Evolutionary conservation across 306 rosid species (phyloP).

Genomic region (Vachellia pachyceras): DNA sequence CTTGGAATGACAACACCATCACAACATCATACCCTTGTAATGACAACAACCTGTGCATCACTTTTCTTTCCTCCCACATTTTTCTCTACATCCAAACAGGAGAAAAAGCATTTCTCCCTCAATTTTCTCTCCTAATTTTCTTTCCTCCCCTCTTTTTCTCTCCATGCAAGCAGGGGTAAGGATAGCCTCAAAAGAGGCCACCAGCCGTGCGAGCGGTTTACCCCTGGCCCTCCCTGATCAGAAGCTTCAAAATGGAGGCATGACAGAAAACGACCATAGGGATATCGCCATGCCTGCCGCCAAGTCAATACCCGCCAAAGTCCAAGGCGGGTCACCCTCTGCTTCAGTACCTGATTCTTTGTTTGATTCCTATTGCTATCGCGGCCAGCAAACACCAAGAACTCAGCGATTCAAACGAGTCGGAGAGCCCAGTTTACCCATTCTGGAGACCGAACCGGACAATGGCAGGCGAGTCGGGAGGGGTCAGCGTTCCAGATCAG

Average conservation of each 20-base stretch:
- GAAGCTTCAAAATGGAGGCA: not conserved
- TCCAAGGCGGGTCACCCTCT: slow-evolving; percentile 21
- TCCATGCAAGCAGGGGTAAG: no score
- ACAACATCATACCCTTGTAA: no score
- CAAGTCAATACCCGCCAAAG: slow-evolving; percentile 20
- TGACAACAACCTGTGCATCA: no score
- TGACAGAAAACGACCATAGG: not conserved
- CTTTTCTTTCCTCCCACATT: no score
- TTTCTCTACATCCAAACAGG: no score
- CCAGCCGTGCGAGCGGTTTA: no score
- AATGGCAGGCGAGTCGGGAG: slow-evolving; percentile 21
- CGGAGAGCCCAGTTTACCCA: slow-evolving; percentile 45
- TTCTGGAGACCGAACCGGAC: slow-evolving; percentile 28
- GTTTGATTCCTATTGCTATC: slow-evolving; percentile 44
- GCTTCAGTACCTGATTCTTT: not conserved
- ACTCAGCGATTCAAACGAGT: slow-evolving; percentile 62
- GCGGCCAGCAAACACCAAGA: slow-evolving; percentile 47
- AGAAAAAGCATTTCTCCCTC: no score
- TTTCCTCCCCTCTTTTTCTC: no score
- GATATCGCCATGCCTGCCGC: not conserved
- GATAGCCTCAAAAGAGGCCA: no score
- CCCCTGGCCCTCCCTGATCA: no score
- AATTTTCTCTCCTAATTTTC: no score
- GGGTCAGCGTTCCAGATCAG: slow-evolving; percentile 40
- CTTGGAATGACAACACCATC: no score